phyloP scores from a whole-genome alignment of 2,329 filamentous ascomycete species.

The Bipolaris victoriae region DNA sequence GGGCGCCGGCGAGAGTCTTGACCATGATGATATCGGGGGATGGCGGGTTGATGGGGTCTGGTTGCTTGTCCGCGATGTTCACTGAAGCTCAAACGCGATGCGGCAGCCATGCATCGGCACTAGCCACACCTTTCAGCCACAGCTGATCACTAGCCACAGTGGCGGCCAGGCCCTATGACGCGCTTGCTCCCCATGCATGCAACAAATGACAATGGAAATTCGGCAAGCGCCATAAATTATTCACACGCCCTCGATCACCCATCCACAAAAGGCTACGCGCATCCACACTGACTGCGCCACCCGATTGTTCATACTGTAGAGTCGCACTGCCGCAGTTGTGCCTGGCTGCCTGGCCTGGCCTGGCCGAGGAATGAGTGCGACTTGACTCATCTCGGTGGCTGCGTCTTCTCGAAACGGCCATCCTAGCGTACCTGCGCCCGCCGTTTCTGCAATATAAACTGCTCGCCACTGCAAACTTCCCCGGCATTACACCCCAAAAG shows the following conservation, averaged over 20 bases:
- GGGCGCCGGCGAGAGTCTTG: conserved; percentile 55
- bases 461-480: conserved; percentile 27
- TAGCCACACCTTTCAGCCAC: conserved; percentile 8
- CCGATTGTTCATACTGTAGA: background rate
- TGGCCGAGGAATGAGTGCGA: conserved; percentile 13
- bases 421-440: conserved; percentile 8
- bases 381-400: conserved; percentile 18
- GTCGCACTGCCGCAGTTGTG: conserved; percentile 2
- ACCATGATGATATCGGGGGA: conserved; percentile 40
- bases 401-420: conserved; percentile 10
- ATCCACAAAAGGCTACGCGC: background rate
- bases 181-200: conserved; percentile 13
- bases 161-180: conserved; percentile 33
- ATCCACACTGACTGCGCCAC: conserved; percentile 13
- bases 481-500: background rate
- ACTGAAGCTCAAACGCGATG: conserved; percentile 21
- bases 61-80: conserved; percentile 11
- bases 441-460: conserved; percentile 13
- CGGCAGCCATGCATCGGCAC: conserved; percentile 2
- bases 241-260: conserved; percentile 5
- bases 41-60: conserved; percentile 18
- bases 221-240: conserved; percentile 7
- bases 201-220: conserved; percentile 17
- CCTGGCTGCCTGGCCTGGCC: conserved; percentile 2
- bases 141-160: background rate